phyloP scores from a whole-genome alignment of 257 asterid genomes.

The Capsicum pubescens region DNA sequence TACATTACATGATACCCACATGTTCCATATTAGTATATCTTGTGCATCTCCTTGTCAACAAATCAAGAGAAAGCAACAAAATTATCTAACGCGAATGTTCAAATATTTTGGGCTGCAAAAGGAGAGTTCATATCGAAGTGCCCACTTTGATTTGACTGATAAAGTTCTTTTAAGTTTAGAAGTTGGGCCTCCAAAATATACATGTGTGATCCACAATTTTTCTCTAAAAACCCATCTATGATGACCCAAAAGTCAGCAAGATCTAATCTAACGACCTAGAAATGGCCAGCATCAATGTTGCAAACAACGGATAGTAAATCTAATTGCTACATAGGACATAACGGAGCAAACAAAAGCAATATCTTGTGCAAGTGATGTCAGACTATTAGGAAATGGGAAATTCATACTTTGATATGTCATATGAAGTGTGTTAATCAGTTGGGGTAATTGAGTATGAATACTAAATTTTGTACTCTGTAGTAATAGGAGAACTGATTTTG shows the following conservation, averaged over 20 bases:
- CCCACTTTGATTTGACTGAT: not conserved
- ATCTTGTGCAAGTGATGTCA: not conserved
- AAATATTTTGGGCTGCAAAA: not conserved
- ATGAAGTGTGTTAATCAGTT: not conserved
- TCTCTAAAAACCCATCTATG: not conserved
- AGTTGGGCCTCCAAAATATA: not conserved
- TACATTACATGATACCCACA: not conserved
- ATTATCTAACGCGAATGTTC: not conserved
- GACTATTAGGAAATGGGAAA: not conserved
- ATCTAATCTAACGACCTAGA: not conserved
- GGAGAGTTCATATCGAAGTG: not conserved
- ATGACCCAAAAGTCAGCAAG: not conserved
- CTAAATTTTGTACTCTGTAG: not conserved
- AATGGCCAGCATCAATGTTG: not conserved
- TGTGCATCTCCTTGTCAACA: not conserved
- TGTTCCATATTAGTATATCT: not conserved
- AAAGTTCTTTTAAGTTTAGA: not conserved
- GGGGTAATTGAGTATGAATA: conserved; percentile 3
- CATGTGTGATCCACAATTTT: not conserved
- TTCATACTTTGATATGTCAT: conserved; percentile 6
- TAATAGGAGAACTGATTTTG: not conserved
- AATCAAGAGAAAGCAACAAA: not conserved
- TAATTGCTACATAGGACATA: not conserved
- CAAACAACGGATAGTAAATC: not conserved
- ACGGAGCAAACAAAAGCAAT: not conserved